Percentiles rank a stretch among this genome's conserved stretches.
phyloP scores from a whole-genome alignment of 495 filamentous ascomycete species.

The Xylaria longipes region DNA sequence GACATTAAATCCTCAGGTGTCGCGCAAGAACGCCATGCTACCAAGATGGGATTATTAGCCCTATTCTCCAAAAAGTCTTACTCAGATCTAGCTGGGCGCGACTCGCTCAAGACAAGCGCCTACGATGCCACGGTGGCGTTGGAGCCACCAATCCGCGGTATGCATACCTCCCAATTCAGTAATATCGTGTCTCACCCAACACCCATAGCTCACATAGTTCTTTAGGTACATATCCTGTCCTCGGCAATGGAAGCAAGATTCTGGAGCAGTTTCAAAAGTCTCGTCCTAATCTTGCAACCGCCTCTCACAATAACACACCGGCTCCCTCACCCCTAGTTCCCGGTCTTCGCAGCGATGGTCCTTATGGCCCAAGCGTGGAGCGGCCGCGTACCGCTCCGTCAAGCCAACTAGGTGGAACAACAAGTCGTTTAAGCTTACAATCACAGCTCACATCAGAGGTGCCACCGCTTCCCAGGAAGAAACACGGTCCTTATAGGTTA shows the following conservation, averaged over 20 bases:
- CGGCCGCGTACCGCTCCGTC: constrained; percentile 48
- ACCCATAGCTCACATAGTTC: constrained; percentile 25
- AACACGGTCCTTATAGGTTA: constrained; percentile 35
- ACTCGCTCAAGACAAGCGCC: constrained; percentile 37
- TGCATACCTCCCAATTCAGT: constrained; percentile 35
- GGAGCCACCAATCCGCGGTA: constrained; percentile 43
- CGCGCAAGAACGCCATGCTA: neutral
- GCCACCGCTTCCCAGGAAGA: constrained; percentile 31
- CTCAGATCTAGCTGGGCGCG: constrained; percentile 29
- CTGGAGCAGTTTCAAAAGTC: constrained; percentile 40
- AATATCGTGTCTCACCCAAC: constrained; percentile 30
- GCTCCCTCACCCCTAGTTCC: constrained; percentile 43
- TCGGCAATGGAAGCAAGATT: constrained; percentile 39
- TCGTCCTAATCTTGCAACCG: constrained; percentile 36
- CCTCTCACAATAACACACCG: constrained; percentile 31
- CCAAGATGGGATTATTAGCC: constrained; percentile 52
- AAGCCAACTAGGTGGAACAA: constrained; percentile 6
- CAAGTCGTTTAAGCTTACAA: constrained; percentile 18
- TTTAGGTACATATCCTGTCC: constrained; percentile 43
- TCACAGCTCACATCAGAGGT: constrained; percentile 28
- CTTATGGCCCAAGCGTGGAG: constrained; percentile 33
- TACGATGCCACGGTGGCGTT: constrained; percentile 40
- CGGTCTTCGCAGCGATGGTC: constrained; percentile 23
- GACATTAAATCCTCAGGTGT: neutral
- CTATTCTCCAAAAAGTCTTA: constrained; percentile 45